Evolutionary conservation across 768 basidiomycete genomes (phyloP).

Genomic region (Boletus vinaceobasis): DNA sequence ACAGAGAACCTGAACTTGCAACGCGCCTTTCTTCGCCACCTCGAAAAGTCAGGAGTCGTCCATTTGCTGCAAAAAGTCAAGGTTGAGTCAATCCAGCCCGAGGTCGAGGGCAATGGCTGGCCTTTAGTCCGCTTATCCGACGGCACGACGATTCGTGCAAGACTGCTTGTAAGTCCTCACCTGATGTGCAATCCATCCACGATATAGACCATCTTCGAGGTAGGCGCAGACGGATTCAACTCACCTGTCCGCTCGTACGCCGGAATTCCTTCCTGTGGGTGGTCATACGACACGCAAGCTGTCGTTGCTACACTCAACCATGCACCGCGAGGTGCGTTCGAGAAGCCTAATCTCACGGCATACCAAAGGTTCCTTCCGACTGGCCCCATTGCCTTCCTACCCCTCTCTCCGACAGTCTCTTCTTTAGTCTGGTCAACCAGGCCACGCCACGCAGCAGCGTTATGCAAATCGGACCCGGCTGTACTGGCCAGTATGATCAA

Average conservation of each 20-base stretch:
- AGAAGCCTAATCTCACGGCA: slow-evolving; percentile 70
- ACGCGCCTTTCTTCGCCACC: slow-evolving; percentile 67
- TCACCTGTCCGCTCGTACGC: slow-evolving; percentile 90
- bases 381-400: slow-evolving; percentile 94
- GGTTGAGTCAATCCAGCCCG: slow-evolving; percentile 64
- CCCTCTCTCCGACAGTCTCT: slow-evolving; percentile 71
- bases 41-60: slow-evolving; percentile 51
- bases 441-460: slow-evolving; percentile 67
- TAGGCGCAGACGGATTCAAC: slow-evolving; percentile 94
- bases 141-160: slow-evolving; percentile 59
- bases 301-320: slow-evolving; percentile 88
- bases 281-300: slow-evolving; percentile 86
- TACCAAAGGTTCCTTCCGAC: slow-evolving; percentile 95
- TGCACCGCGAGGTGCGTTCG: slow-evolving; percentile 56
- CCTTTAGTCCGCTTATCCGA: slow-evolving; percentile 74
- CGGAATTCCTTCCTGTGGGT: slow-evolving; percentile 82
- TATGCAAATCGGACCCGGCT: slow-evolving; percentile 61
- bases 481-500: slow-evolving; percentile 79
- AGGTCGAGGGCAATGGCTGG: slow-evolving; percentile 60
- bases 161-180: slow-evolving; percentile 60
- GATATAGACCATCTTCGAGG: slow-evolving; percentile 38
- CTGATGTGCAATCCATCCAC: not conserved
- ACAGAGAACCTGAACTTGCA: slow-evolving; percentile 95
- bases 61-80: slow-evolving; percentile 68
- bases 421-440: slow-evolving; percentile 95